Conservation (phyloP, 495 filamentous ascomycete species). For the Zalerion maritima region DNA sequence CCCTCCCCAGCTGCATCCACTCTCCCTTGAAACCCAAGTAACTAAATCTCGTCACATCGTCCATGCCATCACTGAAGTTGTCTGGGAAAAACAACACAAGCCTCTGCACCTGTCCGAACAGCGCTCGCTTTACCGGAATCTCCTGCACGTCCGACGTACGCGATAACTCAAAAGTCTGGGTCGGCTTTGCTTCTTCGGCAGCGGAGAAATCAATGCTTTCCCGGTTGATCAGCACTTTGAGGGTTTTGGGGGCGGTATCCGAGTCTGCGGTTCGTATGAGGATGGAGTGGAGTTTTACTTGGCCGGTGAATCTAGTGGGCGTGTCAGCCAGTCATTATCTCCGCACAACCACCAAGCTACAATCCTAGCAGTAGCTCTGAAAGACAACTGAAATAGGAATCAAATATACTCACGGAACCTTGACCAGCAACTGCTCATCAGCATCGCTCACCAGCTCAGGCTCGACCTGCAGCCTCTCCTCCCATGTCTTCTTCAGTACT, state of each 20-base stretch:
- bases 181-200: conserved; percentile 52
- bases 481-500: conserved; percentile 83
- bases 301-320: conserved; percentile 67
- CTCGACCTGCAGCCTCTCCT: conserved; percentile 51
- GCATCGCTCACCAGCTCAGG: conserved; percentile 71
- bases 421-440: conserved; percentile 87
- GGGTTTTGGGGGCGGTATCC: conserved; percentile 57
- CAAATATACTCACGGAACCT: conserved; percentile 58
- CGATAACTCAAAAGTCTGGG: conserved; percentile 63
- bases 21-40: conserved; percentile 91
- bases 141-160: conserved; percentile 76
- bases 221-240: conserved; percentile 75
- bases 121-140: conserved; percentile 64
- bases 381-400: conserved; percentile 3
- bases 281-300: conserved; percentile 81
- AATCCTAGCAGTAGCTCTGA: conserved; percentile 1
- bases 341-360: neutral
- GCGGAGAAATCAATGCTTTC: conserved; percentile 72
- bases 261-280: conserved; percentile 64
- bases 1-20: conserved; percentile 70
- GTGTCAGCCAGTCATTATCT: conserved; percentile 6
- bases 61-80: conserved; percentile 52
- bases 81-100: conserved; percentile 74
- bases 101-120: conserved; percentile 68
- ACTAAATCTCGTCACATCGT: conserved; percentile 60